phyloP scores from a whole-genome alignment of 2,329 filamentous ascomycete genomes.

The Neonectria ditissima region DNA sequence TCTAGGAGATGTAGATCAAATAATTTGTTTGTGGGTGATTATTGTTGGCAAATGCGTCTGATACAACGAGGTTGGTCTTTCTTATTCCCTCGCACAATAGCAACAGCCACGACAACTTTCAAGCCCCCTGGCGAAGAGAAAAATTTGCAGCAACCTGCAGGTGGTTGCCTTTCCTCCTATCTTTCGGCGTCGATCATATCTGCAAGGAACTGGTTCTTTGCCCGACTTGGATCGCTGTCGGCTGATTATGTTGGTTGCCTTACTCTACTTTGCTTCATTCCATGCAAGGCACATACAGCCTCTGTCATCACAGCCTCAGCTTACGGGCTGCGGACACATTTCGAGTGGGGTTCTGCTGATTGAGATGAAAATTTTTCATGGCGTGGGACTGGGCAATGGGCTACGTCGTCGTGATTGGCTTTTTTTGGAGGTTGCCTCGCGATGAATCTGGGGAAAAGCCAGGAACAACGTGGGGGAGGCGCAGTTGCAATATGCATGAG shows the following conservation, averaged over 20 bases:
- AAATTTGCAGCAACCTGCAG: slow-evolving; percentile 35
- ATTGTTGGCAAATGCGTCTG: not conserved
- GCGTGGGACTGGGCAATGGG: slow-evolving; percentile 13
- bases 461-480: slow-evolving; percentile 25
- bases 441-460: slow-evolving; percentile 24
- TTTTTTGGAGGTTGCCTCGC: slow-evolving; percentile 2
- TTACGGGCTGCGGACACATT: slow-evolving; percentile 15
- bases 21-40: not conserved
- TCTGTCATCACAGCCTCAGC: slow-evolving; percentile 12
- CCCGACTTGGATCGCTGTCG: slow-evolving; percentile 16
- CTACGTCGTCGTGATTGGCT: slow-evolving; percentile 24
- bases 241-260: slow-evolving; percentile 34
- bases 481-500: slow-evolving; percentile 10
- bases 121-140: slow-evolving; percentile 23
- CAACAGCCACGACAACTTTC: slow-evolving; percentile 8
- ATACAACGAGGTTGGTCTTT: slow-evolving; percentile 29
- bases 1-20: not conserved
- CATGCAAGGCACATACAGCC: slow-evolving; percentile 31
- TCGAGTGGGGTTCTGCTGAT: not conserved
- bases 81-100: slow-evolving; percentile 13
- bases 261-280: slow-evolving; percentile 23
- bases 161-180: slow-evolving; percentile 31
- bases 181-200: slow-evolving; percentile 25
- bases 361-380: slow-evolving; percentile 17
- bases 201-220: slow-evolving; percentile 8